Conservation (phyloP, 2,329 filamentous ascomycete species). For the Colletotrichum eremochloae region DNA sequence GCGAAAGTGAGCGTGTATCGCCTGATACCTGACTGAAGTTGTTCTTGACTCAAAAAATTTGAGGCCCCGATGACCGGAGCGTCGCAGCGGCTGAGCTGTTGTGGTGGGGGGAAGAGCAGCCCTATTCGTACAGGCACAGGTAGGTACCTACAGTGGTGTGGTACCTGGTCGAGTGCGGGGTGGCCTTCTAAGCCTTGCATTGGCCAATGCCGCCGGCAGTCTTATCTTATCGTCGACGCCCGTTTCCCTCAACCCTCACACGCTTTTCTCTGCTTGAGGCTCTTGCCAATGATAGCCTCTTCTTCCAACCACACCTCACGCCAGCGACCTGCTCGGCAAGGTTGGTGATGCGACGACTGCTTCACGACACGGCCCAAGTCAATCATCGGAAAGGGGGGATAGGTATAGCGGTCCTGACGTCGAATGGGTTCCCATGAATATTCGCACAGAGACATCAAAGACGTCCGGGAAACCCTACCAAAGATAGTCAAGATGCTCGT, state of each 20-base stretch:
- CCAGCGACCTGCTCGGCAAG: not conserved
- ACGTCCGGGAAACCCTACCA: not conserved
- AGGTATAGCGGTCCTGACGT: not conserved
- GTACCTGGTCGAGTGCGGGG: constrained; percentile 24
- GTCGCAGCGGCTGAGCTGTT: constrained; percentile 23
- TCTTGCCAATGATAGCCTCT: constrained; percentile 31
- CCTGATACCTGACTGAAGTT: not conserved
- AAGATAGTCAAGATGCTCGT: constrained; percentile 1
- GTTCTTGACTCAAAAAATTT: constrained; percentile 38
- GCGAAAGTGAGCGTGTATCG: constrained; percentile 11
- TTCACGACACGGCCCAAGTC: not conserved
- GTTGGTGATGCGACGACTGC: not conserved
- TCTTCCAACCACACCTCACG: constrained; percentile 31
- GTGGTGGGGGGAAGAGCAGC: constrained; percentile 25
- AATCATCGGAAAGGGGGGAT: not conserved
- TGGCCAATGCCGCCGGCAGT: constrained; percentile 18
- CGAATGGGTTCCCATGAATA: not conserved
- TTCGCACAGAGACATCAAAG: not conserved
- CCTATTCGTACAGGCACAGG: not conserved
- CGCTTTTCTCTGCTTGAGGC: not conserved
- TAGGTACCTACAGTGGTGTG: no score
- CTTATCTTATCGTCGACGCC: constrained; percentile 14
- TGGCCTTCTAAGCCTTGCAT: not conserved
- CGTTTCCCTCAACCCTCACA: not conserved
- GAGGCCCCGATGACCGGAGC: constrained; percentile 35